phyloP scores from a whole-genome alignment of 768 basidiomycete genomes.

The Naganishia antarctica region DNA sequence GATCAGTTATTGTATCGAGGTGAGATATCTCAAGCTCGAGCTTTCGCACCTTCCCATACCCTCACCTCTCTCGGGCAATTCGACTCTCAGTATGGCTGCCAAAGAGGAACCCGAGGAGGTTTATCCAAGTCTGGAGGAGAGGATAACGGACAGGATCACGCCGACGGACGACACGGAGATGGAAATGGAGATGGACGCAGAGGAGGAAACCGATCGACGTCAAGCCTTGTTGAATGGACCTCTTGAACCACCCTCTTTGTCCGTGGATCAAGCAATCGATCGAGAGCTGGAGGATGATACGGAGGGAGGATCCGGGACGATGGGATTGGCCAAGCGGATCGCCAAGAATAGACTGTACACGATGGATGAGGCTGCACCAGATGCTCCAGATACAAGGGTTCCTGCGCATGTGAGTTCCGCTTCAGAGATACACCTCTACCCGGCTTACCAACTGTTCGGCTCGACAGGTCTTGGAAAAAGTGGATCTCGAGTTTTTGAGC shows the following conservation, averaged over 20 bases:
- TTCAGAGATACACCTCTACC: not conserved
- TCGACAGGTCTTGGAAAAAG: not conserved
- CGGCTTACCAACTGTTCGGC: not conserved
- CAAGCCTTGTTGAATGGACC: conserved; percentile 2
- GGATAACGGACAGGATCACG: not conserved
- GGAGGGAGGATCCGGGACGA: not conserved
- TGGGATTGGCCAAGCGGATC: not conserved
- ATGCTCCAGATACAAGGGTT: conserved; percentile 7
- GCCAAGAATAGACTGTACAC: conserved; percentile 17
- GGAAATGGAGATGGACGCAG: not conserved
- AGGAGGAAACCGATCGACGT: not conserved
- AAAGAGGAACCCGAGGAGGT: not conserved
- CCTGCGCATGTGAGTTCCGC: not conserved
- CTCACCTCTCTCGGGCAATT: too few relatives aligned
- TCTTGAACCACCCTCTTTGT: not conserved
- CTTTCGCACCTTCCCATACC: too few relatives aligned
- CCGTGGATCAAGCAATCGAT: too few relatives aligned
- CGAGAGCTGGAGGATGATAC: not conserved
- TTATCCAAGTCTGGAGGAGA: not conserved
- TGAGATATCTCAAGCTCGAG: too few relatives aligned
- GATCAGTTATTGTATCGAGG: too few relatives aligned
- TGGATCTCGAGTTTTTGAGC: conserved; percentile 5
- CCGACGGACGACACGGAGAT: not conserved
- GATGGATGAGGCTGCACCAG: conserved; percentile 8
- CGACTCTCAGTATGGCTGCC: not conserved